Conservation (phyloP, 2,329 filamentous ascomycete genomes). For the Epichloe coenophiala region DNA sequence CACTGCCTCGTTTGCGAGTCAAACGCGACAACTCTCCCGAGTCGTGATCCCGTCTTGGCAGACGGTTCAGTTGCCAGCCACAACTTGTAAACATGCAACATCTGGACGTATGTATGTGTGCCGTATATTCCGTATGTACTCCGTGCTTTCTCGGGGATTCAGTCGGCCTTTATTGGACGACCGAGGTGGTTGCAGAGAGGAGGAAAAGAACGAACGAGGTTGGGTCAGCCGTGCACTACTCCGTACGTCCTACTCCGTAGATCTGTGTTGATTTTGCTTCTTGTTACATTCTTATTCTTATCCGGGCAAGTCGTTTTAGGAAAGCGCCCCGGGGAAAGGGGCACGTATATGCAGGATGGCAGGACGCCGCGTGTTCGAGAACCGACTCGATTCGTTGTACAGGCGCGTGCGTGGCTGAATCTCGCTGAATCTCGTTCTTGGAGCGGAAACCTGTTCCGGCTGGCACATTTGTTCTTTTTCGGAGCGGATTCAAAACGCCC, state of each 20-base stretch:
- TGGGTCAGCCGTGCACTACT: neutral
- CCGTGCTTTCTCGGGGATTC: too few species aligned
- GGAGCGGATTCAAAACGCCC: too few species aligned
- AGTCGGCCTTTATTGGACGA: too few species aligned
- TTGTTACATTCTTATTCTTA: neutral
- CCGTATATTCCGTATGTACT: too few species aligned
- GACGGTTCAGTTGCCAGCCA: too few species aligned
- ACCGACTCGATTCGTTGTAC: conserved; percentile 4
- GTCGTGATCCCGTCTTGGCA: neutral
- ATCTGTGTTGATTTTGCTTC: neutral
- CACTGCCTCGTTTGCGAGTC: neutral
- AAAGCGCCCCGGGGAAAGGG: neutral
- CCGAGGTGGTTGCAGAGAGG: neutral
- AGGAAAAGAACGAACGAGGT: neutral
- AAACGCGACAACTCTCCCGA: neutral
- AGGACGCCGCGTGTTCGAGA: neutral
- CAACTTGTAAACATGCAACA: too few species aligned
- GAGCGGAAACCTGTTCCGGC: too few species aligned
- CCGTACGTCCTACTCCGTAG: neutral
- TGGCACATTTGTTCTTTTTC: too few species aligned
- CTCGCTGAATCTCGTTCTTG: neutral
- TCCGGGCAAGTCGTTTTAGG: neutral
- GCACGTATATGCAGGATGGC: neutral
- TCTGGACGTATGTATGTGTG: too few species aligned
- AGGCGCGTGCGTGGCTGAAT: conserved; percentile 5